Evolutionary conservation across 805 yeast genomes (phyloP), one percentile per base, ranked within the genome.

Genomic region (Metschnikowia gelsemii): DNA sequence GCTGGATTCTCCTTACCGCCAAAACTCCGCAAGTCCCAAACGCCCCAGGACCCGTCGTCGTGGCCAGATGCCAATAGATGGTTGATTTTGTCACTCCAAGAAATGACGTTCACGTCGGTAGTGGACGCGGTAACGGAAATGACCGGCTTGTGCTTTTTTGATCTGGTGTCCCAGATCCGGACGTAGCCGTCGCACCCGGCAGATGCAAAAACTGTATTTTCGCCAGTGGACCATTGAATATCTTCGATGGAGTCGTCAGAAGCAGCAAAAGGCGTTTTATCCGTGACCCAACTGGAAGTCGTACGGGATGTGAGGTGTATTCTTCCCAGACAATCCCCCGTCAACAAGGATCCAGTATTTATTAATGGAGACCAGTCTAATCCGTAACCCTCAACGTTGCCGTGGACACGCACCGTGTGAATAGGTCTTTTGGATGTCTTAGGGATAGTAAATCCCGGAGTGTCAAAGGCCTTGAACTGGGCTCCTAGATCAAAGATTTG

Each of bases 381-480:
- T 12, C 96, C 99, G 58, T 88, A 93, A 25, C 99, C 98, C 68
- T 93, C 99, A n/a, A 87, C 95, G 51, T 84, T 83, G 18, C 97
- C 97, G 61, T 93, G 99, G 49, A 68, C 75, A 57, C 78, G 78
- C 45, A 93, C 72, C 5, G 96, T 88, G 66, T 89, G 90, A 8
- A 80, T 59, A 14, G 98, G 96, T 61, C 82, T 78, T 59, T 84
- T 87, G 49, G 82, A 76, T 13, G 75, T 66, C 59, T 89, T 90
- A 37, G 95, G 85, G 49, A 91, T 79, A 54, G 76, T 72, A 55
- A 74, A 83, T 5, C 98, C 98, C 3, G 98, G 96, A 6, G 84
- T 76, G 56, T 87, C 93, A 54, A 93, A 86, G 4, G 96, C 87
- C 58, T 80, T 84, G 57, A 76, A 69, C 56, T 89, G 96, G 5